A percentile compares a stretch with the other conserved stretches of the same genome.
phyloP scores from a whole-genome alignment of 2,329 filamentous ascomycete genomes.

The Exutisphaerella laricina region DNA sequence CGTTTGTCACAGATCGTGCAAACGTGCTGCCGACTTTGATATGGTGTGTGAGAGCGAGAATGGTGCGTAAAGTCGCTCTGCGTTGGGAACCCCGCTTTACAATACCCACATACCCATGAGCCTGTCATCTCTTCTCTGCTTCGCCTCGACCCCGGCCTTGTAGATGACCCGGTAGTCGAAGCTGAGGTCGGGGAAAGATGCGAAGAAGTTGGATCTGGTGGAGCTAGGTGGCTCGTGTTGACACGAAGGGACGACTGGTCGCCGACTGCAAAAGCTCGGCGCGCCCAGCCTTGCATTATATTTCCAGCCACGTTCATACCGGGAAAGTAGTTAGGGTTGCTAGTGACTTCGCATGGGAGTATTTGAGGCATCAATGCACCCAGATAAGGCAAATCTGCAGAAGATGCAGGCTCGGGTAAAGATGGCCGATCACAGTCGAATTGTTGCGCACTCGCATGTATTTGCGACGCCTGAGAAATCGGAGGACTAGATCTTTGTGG shows the following conservation, averaged over 20 bases:
- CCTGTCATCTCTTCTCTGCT: slow-evolving; percentile 13
- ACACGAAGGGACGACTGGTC: slow-evolving; percentile 10
- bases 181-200: slow-evolving; percentile 20
- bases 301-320: neutral
- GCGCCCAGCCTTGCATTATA: slow-evolving; percentile 18
- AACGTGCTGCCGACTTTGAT: slow-evolving; percentile 18
- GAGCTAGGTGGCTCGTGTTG: slow-evolving; percentile 14
- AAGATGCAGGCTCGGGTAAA: neutral
- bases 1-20: slow-evolving; percentile 19
- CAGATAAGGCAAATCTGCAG: neutral
- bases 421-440: neutral
- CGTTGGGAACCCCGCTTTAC: slow-evolving; percentile 17
- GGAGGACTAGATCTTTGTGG: too few relatives aligned
- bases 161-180: slow-evolving; percentile 17
- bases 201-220: slow-evolving; percentile 6
- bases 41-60: slow-evolving; percentile 18
- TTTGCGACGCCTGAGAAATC: too few relatives aligned
- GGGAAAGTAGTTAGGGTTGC: slow-evolving; percentile 13
- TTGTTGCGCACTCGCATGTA: too few relatives aligned
- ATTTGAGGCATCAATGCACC: slow-evolving; percentile 1
- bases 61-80: slow-evolving; percentile 21
- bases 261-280: slow-evolving; percentile 10
- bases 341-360: slow-evolving; percentile 7
- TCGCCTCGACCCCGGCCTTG: slow-evolving; percentile 11
- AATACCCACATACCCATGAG: slow-evolving; percentile 14